A percentile compares a stretch with the other conserved stretches of the same genome.
Evolutionary conservation across 2,329 filamentous ascomycete genomes (phyloP).

Genomic region (Thermoascus crustaceus): DNA sequence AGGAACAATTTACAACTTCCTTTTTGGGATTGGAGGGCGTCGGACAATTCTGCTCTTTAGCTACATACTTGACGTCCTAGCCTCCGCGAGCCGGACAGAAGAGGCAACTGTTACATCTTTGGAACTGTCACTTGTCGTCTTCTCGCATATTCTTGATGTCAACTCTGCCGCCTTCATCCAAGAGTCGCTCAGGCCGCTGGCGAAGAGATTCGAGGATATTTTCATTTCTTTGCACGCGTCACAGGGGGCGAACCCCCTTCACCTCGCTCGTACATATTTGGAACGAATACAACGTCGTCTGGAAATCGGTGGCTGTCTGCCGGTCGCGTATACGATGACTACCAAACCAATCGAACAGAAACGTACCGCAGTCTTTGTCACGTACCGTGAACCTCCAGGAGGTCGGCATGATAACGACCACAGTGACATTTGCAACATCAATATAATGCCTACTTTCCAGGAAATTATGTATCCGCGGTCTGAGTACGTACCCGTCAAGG

Average conservation of each 20-base stretch:
- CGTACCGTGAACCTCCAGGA: conserved; percentile 14
- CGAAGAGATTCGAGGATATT: conserved; percentile 4
- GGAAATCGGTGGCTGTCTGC: conserved; percentile 12
- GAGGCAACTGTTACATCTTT: conserved; percentile 3
- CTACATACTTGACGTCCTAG: conserved; percentile 17
- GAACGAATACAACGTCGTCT: conserved; percentile 10
- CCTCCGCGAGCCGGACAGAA: conserved; percentile 2
- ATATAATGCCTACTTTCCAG: conserved; percentile 28
- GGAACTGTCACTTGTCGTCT: conserved; percentile 5
- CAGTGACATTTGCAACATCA: conserved; percentile 23
- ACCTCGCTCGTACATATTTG: conserved; percentile 5
- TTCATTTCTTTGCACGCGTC: conserved; percentile 8
- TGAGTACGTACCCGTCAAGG: conserved; percentile 27
- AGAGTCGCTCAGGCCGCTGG: conserved; percentile 5
- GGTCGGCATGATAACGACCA: conserved; percentile 32
- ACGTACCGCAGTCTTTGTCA: conserved; percentile 8
- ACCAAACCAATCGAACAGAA: conserved; percentile 1
- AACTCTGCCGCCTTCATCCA: conserved; percentile 9
- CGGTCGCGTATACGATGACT: conserved; percentile 3
- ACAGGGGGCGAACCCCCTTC: background rate
- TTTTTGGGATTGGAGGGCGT: conserved; percentile 35
- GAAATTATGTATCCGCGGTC: conserved; percentile 22
- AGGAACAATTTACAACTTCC: conserved; percentile 37
- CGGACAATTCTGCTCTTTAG: conserved; percentile 29
- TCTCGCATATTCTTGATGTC: conserved; percentile 7